Evolutionary conservation across 129 eudicot genomes (phyloP).

Genomic region (Pittosporum tobira): DNA sequence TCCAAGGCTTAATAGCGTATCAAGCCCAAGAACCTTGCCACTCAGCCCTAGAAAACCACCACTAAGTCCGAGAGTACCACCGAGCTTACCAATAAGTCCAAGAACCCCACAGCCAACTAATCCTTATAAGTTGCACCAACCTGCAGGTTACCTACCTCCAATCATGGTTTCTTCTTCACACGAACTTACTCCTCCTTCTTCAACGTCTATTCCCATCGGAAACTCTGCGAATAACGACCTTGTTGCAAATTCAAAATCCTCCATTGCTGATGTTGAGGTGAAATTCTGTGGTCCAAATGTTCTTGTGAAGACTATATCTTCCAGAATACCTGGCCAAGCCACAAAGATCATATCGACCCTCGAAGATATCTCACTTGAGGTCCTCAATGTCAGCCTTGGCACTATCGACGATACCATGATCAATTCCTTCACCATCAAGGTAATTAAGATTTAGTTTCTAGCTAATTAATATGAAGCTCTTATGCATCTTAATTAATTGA

Average conservation of each 20-base stretch:
- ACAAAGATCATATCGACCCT: constrained; percentile 45
- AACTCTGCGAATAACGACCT: constrained; percentile 42
- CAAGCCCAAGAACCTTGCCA: constrained; percentile 71
- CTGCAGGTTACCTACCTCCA: constrained; percentile 26
- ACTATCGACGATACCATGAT: constrained; percentile 61
- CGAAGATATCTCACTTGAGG: constrained; percentile 73
- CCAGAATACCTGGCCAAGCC: constrained; percentile 56
- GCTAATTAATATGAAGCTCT: no score
- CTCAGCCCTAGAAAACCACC: constrained; percentile 75
- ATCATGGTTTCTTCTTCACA: constrained; percentile 13
- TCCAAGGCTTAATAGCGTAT: constrained; percentile 33
- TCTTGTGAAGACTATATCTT: constrained; percentile 52
- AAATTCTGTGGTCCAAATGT: constrained; percentile 70
- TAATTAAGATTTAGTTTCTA: no score
- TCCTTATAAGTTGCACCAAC: constrained; percentile 34
- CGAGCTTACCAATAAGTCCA: constrained; percentile 58
- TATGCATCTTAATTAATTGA: no score
- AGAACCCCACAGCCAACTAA: constrained; percentile 64
- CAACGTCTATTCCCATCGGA: constrained; percentile 31
- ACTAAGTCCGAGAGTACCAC: constrained; percentile 47
- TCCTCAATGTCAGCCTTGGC: constrained; percentile 52
- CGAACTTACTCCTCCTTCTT: constrained; percentile 29
- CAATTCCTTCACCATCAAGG: constrained; percentile 85
- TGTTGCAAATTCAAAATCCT: constrained; percentile 57
- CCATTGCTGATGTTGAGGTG: constrained; percentile 81